Evolutionary conservation across 2,329 filamentous ascomycete genomes (phyloP).

Genomic region (Botryotinia narcissicola): DNA sequence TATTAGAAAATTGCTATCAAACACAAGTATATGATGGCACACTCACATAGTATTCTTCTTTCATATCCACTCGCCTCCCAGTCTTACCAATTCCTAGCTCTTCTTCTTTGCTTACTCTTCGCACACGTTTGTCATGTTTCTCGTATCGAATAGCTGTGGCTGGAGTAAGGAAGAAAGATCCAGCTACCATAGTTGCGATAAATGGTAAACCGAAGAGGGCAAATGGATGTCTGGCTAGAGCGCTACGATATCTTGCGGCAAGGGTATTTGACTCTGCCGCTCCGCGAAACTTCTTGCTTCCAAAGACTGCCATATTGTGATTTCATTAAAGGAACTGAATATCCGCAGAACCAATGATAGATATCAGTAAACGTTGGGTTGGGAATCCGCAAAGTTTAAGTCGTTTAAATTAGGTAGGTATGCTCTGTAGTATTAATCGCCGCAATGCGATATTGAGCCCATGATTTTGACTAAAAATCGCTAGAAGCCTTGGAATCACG

Average conservation of each 20-base stretch:
- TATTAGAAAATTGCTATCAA: conserved; percentile 19
- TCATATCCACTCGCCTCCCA: conserved; percentile 71
- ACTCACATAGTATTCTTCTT: conserved; percentile 84
- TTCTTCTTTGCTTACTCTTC: conserved; percentile 81
- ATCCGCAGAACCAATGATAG: not conserved
- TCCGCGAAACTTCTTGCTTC: conserved; percentile 67
- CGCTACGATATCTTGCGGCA: conserved; percentile 71
- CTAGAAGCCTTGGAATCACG: not conserved
- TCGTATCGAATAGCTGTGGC: conserved; percentile 94
- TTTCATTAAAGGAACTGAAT: no score
- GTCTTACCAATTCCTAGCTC: conserved; percentile 75
- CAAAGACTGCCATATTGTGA: conserved; percentile 58
- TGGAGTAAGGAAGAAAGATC: conserved; percentile 90
- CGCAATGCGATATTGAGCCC: not conserved
- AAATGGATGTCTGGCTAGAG: conserved; percentile 79
- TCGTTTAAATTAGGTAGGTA: not conserved
- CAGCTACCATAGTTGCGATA: conserved; percentile 81
- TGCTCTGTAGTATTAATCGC: not conserved
- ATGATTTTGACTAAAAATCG: not conserved
- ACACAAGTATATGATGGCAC: not conserved
- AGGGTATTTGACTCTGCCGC: conserved; percentile 65
- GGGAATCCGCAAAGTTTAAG: not conserved
- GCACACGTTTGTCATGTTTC: conserved; percentile 83
- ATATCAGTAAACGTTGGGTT: not conserved
- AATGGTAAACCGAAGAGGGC: conserved; percentile 93